Conservation (phyloP, 2,329 filamentous ascomycete genomes). For the Dothideomycetes sp. region DNA sequence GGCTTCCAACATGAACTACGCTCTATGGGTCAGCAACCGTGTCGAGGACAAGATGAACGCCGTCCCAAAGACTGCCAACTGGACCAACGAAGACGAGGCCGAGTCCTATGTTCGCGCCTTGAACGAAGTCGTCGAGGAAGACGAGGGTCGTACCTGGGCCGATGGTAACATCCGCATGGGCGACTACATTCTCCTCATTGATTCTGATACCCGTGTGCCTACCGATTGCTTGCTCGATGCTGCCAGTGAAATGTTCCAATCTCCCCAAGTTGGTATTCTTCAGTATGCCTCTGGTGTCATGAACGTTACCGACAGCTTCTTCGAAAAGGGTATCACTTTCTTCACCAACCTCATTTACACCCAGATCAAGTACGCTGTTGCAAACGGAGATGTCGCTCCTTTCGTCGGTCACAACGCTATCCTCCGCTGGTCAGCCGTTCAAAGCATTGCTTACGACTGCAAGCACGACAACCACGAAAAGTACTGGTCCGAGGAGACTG, state of each 20-base stretch:
- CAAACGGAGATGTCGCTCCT: constrained; percentile 66
- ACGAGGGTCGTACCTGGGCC: constrained; percentile 64
- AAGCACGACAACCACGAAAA: constrained; percentile 61
- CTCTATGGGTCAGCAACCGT: constrained; percentile 51
- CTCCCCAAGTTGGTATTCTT: constrained; percentile 68
- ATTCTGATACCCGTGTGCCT: constrained; percentile 72
- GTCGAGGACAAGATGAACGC: constrained; percentile 59
- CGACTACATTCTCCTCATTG: constrained; percentile 71
- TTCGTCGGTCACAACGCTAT: constrained; percentile 77
- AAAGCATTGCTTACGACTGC: constrained; percentile 62
- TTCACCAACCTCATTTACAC: constrained; percentile 61
- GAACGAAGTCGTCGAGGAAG: constrained; percentile 53
- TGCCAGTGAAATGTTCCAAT: constrained; percentile 73
- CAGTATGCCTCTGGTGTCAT: constrained; percentile 71
- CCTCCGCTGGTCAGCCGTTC: constrained; percentile 65
- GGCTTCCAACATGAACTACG: constrained; percentile 67
- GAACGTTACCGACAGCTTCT: constrained; percentile 65
- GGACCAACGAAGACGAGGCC: constrained; percentile 61
- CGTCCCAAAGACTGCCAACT: constrained; percentile 49
- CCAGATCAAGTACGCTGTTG: constrained; percentile 67
- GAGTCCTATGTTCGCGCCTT: constrained; percentile 56
- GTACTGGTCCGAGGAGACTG: constrained; percentile 73
- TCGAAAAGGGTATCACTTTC: constrained; percentile 35
- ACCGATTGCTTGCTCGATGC: constrained; percentile 69
- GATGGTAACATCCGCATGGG: constrained; percentile 80